Base-by-base conservation (phyloP, 768 basidiomycete genomes). In the Panaeolus papilionaceus region DNA sequence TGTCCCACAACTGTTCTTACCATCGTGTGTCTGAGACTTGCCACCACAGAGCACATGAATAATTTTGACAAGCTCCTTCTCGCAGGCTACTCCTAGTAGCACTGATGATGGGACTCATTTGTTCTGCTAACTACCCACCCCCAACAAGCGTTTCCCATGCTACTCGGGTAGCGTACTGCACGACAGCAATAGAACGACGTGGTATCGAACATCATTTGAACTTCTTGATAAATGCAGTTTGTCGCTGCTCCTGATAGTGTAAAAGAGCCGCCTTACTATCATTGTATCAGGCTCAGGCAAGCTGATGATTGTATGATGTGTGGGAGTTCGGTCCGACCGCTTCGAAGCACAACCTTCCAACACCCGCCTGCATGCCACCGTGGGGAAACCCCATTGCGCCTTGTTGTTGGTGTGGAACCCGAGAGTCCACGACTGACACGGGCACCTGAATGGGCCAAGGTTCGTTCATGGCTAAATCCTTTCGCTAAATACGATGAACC, bases 71-170 rank as follows among this genome's bases (percentile, higher is more conserved):
- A 58, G 28, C 14, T 33, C 26, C 26, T 58, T 58, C 54, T 58
- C 54, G 54, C 54, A 58, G 54, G 54, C 33, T 58, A 58, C 54
- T 12, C 54, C 54, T 58, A 16, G 54, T 58, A 58, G 54, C 54
- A 18, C 54, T 33, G 33, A 49, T 49, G 47, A 49, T 49, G 54
- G 54, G 49, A 51, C 23, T 33, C 47, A 23, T 58, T 58, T 58
- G 26, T 2, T 5, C 28, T 33, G 12, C 11, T 28, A 33, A 33
- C 11, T 28, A 33, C 54, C 33, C 54, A 16, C 26, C 54, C 33
- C 28, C 14, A 37, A 58, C 11, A 18, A 33, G 47, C 20, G 11
- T 58, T 58, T 58, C 54, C 33, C 54, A 58, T 28, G 54, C 28
- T 33, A 28, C 16, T 58, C 54, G 28, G 26, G 26, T 58, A 58